Base-by-base conservation (phyloP, 129 eudicot species). In the Arctium lappa region DNA sequence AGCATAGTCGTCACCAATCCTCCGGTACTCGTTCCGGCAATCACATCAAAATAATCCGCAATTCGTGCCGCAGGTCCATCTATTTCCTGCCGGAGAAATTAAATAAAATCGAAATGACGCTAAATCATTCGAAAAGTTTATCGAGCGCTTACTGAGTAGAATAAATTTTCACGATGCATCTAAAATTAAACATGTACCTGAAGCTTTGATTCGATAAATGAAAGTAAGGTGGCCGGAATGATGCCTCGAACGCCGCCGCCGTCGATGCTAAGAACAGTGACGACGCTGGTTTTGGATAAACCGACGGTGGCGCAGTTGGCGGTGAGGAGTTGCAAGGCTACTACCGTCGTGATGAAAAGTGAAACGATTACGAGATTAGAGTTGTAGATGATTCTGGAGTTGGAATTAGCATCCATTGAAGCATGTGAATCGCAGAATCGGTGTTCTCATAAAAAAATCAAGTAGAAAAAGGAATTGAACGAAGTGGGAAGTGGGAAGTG, bases 191-290 rank as follows among this genome's bases (percentile, higher is more conserved):
- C 13, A 34, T 2, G 63, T 37, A 92, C 95, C 95, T 93, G 93
- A 63, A 90, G 95, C 76, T 91, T 91, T 76, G 91, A 84, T 81
- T 93, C 97, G 18, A 93, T 95, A 80, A 89, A 90, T n/a, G 93
- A 87, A 56, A 90, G 93, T 50, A 90, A 0, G 80, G 89, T 86
- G 81, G 86, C 90, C 1, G 94, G 91, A 79, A 90, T 85, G 68
- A 92, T 86, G 85, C 94, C 97, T 65, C 93, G 89, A 48, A 92
- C 86, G 48, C 97, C 94, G 50, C 97, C 94, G 1, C 94, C 94
- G 50, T 92, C 97, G n/a, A 92, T 78, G 76, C 94, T 90, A 22
- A 92, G 88, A 46, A 90, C 85, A 0, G 97, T 90, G 42, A 90
- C 89, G 42, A 86, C 10, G 42, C 76, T 88, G 65, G 87, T 84